These are phyloP conservation scores for Dactylellina parvicollis DNA, from an alignment of 2,329 filamentous ascomycete genomes.

Conservation along the genomic window DNA sequence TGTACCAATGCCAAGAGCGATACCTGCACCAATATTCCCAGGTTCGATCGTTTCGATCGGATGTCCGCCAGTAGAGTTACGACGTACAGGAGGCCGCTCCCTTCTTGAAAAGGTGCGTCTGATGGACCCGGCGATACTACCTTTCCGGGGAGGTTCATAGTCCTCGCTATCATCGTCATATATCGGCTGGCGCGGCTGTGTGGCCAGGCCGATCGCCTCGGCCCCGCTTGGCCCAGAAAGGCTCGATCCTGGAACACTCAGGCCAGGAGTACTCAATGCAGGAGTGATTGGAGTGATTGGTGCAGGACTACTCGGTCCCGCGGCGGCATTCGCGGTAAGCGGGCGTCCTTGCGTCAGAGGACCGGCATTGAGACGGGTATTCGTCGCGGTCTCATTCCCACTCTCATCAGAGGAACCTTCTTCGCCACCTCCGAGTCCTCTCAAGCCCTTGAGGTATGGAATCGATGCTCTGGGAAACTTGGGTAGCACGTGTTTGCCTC, in stretches of 20 bases:
- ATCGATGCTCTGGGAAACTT: constrained; percentile 90
- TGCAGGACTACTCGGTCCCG: constrained; percentile 8
- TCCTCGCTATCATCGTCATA: constrained; percentile 65
- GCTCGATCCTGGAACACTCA: constrained; percentile 9
- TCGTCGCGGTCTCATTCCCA: constrained; percentile 53
- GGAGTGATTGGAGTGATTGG: background rate
- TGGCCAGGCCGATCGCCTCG: background rate
- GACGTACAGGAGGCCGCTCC: constrained; percentile 63
- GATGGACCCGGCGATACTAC: constrained; percentile 48
- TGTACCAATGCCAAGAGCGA: constrained; percentile 62
- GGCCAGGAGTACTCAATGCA: constrained; percentile 3
- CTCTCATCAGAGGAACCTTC: constrained; percentile 66
- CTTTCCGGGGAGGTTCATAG: constrained; percentile 59
- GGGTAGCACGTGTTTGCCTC: constrained; percentile 79
- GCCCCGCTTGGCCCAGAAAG: background rate
- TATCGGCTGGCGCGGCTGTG: constrained; percentile 59
- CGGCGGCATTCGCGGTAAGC: constrained; percentile 34
- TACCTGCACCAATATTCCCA: constrained; percentile 55
- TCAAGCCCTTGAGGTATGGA: constrained; percentile 84
- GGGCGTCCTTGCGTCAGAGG: constrained; percentile 14
- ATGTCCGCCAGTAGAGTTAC: constrained; percentile 55
- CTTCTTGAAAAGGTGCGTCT: constrained; percentile 61
- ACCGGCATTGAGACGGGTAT: constrained; percentile 47
- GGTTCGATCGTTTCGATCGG: constrained; percentile 43
- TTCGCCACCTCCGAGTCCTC: constrained; percentile 81